Percentiles rank a stretch among this genome's conserved stretches.
Evolutionary conservation across 2,329 filamentous ascomycete species (phyloP).

Genomic region (Ilyonectria sp.): DNA sequence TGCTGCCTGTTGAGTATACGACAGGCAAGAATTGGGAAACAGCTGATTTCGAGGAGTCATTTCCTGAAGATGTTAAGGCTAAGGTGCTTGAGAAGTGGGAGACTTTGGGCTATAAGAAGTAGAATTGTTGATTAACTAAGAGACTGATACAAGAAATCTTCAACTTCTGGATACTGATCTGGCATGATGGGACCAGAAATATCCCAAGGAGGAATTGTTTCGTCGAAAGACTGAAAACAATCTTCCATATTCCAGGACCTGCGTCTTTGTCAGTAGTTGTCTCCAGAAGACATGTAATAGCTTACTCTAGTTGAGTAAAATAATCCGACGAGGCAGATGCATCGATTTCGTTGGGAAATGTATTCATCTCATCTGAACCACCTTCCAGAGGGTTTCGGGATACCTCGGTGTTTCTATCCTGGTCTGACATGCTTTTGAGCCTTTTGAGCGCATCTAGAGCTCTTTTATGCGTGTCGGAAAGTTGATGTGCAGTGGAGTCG

Average conservation of each 20-base stretch:
- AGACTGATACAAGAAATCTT: not conserved
- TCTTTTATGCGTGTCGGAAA: conserved; percentile 36
- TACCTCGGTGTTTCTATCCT: conserved; percentile 2
- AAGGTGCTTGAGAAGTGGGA: conserved; percentile 50
- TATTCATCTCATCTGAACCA: not conserved
- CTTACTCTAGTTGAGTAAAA: not conserved
- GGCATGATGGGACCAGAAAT: conserved; percentile 40
- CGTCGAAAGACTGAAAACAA: conserved; percentile 36
- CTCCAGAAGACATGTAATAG: too few species aligned
- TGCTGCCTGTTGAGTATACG: conserved; percentile 61
- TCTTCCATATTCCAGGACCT: conserved; percentile 31
- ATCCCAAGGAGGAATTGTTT: conserved; percentile 31
- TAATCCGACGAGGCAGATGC: not conserved
- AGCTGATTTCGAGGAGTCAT: conserved; percentile 52
- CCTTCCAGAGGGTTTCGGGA: not conserved
- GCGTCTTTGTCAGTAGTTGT: not conserved
- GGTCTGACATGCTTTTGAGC: conserved; percentile 21
- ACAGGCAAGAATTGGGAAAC: conserved; percentile 51
- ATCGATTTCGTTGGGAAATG: not conserved
- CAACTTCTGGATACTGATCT: conserved; percentile 13
- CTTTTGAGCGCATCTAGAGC: conserved; percentile 32
- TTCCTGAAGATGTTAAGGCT: conserved; percentile 57
- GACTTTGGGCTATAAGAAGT: conserved; percentile 52
- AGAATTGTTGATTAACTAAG: not conserved
- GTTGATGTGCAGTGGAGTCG: not conserved